A percentile compares a stretch with the other conserved stretches of the same genome.
These are phyloP conservation scores for Cyamopsis tetragonoloba DNA, from an alignment of 306 rosid genomes.

Conservation along the genomic window DNA sequence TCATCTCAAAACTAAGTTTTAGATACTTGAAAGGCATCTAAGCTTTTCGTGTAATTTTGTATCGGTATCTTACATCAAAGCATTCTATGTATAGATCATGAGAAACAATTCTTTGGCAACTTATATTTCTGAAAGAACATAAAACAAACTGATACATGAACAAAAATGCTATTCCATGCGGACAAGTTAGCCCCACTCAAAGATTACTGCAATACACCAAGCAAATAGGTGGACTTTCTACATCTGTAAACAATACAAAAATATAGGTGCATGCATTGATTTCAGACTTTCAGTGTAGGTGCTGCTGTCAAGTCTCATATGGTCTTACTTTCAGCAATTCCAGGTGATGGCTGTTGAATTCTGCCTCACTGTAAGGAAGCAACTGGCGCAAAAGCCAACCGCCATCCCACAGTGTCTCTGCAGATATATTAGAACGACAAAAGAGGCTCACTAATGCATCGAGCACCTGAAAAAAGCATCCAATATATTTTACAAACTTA, in stretches of 20 bases:
- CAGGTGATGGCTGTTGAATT: conserved; percentile 68
- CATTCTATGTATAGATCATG: not conserved
- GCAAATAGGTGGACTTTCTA: conserved; percentile 9
- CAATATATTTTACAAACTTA: conserved; percentile 5
- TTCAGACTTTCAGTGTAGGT: not conserved
- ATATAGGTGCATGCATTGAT: not conserved
- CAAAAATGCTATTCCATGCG: not conserved
- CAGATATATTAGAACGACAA: conserved; percentile 80
- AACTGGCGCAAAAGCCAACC: conserved; percentile 98
- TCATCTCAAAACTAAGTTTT: not conserved
- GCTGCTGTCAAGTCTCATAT: conserved; percentile 4
- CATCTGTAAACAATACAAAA: conserved; percentile 7
- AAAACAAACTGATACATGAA: not conserved
- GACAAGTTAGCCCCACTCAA: not conserved
- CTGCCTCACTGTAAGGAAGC: conserved; percentile 81
- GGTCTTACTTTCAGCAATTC: conserved; percentile 65
- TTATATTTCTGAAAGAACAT: not conserved
- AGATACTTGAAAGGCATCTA: not conserved
- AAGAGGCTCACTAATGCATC: conserved; percentile 85
- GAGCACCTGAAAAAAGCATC: conserved; percentile 53
- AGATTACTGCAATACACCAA: not conserved
- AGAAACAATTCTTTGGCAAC: not conserved
- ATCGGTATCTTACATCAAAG: conserved; percentile 10
- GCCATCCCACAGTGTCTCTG: conserved; percentile 92
- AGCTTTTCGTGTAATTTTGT: not conserved